Conservation (phyloP, 257 asterid species). For the Lycium ferocissimum region DNA sequence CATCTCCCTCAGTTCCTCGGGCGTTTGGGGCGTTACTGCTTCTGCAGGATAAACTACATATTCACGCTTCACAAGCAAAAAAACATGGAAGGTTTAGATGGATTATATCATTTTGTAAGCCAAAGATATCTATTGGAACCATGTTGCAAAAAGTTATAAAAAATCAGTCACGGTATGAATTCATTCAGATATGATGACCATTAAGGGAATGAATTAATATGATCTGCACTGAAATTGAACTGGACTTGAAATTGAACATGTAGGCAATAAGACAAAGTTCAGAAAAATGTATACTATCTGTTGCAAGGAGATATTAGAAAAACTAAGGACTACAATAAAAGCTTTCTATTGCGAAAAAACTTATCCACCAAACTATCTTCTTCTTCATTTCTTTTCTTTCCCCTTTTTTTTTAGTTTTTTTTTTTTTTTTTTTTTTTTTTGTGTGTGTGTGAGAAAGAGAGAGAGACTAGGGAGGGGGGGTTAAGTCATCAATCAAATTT, state of each 20-base stretch:
- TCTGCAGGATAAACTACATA: slow-evolving; percentile 86
- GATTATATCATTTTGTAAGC: not conserved
- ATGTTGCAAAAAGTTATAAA: not conserved
- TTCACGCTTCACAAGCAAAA: slow-evolving; percentile 65
- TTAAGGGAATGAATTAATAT: not conserved
- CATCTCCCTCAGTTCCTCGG: slow-evolving; percentile 88
- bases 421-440: too few species aligned
- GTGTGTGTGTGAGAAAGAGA: too few species aligned
- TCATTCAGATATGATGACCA: not conserved
- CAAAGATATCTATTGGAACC: not conserved
- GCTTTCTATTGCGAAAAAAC: not conserved
- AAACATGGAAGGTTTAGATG: slow-evolving; percentile 28
- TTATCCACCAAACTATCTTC: not conserved
- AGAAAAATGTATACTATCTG: not conserved
- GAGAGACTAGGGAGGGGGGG: too few species aligned
- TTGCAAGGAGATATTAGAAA: not conserved
- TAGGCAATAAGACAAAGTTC: not conserved
- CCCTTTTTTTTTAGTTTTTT: too few species aligned
- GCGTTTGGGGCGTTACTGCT: slow-evolving; percentile 82
- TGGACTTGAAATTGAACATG: not conserved
- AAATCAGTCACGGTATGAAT: not conserved
- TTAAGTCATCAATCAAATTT: not conserved
- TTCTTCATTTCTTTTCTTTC: not conserved
- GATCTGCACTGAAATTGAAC: not conserved
- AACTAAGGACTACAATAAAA: not conserved